A percentile compares a stretch with the other conserved stretches of the same genome.
phyloP scores from a whole-genome alignment of 257 asterid genomes.

The Salvia splendens region DNA sequence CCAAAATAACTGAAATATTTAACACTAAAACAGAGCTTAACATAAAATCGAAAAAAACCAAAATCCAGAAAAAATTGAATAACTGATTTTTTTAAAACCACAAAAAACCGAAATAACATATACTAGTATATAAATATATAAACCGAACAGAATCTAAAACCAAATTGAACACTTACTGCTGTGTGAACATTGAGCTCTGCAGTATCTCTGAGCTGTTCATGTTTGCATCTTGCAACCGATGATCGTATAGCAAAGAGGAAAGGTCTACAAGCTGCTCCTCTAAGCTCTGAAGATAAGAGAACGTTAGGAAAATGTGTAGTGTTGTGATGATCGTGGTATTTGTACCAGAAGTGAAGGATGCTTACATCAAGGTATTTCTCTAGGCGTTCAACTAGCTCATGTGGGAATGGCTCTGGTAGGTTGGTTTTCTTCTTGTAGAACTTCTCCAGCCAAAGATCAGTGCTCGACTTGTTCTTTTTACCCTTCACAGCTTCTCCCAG shows the following conservation, averaged over 20 bases:
- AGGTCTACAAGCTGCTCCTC: conserved; percentile 97
- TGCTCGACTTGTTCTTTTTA: conserved; percentile 80
- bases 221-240: conserved; percentile 78
- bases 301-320: background rate
- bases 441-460: conserved; percentile 95
- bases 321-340: background rate
- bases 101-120: no score
- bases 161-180: conserved; percentile 62
- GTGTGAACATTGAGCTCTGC: conserved; percentile 90
- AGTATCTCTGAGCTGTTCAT: conserved; percentile 79
- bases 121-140: no score
- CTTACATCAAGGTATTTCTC: conserved; percentile 88
- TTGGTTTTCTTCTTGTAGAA: conserved; percentile 89
- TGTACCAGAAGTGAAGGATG: conserved; percentile 32
- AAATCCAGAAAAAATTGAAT: no score
- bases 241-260: conserved; percentile 84
- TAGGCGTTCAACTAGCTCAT: conserved; percentile 80
- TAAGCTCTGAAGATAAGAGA: conserved; percentile 51
- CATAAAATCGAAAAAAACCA: no score
- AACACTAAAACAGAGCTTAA: no score
- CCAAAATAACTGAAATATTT: no score
- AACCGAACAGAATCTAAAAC: no score
- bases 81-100: no score
- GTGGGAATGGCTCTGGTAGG: conserved; percentile 97
- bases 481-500: conserved; percentile 97